These are phyloP conservation scores for Herpetospermum pedunculosum DNA, from an alignment of 306 rosid genomes.

Conservation along the genomic window DNA sequence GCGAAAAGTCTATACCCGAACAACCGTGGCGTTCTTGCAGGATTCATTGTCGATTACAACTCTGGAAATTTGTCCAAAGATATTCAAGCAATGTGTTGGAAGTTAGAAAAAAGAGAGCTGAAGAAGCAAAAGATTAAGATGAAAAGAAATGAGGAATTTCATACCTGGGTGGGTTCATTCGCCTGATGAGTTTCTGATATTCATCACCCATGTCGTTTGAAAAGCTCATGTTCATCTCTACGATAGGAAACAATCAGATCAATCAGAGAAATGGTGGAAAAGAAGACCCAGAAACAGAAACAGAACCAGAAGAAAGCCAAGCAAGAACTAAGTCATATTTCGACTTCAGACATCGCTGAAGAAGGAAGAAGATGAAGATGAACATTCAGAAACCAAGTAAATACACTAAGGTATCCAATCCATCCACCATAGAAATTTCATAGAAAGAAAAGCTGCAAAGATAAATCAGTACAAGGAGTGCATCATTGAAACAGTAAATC, in stretches of 20 bases:
- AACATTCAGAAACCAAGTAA: not conserved
- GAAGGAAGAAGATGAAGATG: not conserved
- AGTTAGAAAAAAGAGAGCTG: not conserved
- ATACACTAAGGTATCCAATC: not conserved
- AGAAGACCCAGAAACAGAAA: not conserved
- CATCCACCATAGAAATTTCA: not conserved
- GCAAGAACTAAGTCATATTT: not conserved
- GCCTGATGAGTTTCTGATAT: slow-evolving; percentile 69
- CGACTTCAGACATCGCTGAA: not conserved
- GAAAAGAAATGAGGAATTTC: not conserved
- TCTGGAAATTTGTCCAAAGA: slow-evolving; percentile 25
- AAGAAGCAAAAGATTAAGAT: slow-evolving; percentile 1
- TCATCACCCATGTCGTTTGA: slow-evolving; percentile 82
- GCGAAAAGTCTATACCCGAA: slow-evolving; percentile 25
- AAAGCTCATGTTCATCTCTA: slow-evolving; percentile 33
- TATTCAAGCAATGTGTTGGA: not conserved
- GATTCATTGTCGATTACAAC: slow-evolving; percentile 61
- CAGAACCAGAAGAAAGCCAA: not conserved
- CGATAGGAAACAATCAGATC: not conserved
- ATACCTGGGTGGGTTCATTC: slow-evolving; percentile 90
- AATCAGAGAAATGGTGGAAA: not conserved
- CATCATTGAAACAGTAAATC: not conserved
- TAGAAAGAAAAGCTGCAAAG: not conserved
- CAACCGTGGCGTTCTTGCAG: slow-evolving; percentile 53
- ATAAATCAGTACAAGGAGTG: not conserved